These are phyloP conservation scores for Diatrype stigma DNA, from an alignment of 2,329 filamentous ascomycete species.

Conservation along the genomic window DNA sequence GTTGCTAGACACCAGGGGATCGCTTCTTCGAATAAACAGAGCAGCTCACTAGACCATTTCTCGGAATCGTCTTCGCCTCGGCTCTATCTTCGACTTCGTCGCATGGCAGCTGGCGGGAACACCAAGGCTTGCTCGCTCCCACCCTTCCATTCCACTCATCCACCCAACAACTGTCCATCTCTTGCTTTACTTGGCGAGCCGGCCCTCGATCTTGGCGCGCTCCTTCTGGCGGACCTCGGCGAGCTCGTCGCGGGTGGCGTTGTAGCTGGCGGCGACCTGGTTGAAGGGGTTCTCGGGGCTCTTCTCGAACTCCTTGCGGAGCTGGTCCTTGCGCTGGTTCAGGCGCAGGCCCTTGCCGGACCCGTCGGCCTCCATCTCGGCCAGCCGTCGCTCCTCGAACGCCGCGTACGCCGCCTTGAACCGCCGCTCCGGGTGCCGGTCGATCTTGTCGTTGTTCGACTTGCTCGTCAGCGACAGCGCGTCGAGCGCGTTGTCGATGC, in stretches of 20 bases:
- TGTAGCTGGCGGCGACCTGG: slow-evolving; percentile 71
- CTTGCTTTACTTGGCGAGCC: neutral
- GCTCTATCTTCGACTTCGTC: too few species aligned
- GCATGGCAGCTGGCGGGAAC: too few species aligned
- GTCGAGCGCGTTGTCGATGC: slow-evolving; percentile 92
- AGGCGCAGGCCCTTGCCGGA: slow-evolving; percentile 67
- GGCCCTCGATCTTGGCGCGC: slow-evolving; percentile 66
- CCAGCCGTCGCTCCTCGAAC: slow-evolving; percentile 75
- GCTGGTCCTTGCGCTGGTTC: slow-evolving; percentile 79
- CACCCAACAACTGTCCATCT: too few species aligned
- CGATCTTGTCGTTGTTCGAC: slow-evolving; percentile 66
- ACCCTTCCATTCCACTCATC: too few species aligned
- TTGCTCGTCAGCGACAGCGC: slow-evolving; percentile 65
- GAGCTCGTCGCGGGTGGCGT: slow-evolving; percentile 75
- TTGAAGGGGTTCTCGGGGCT: slow-evolving; percentile 95
- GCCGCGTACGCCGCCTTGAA: slow-evolving; percentile 81
- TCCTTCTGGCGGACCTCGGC: slow-evolving; percentile 61
- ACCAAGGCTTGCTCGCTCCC: too few species aligned
- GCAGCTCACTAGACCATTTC: too few species aligned
- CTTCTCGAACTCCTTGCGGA: slow-evolving; percentile 91
- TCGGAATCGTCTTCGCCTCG: too few species aligned
- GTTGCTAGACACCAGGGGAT: too few species aligned
- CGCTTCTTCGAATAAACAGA: too few species aligned
- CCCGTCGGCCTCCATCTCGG: slow-evolving; percentile 82
- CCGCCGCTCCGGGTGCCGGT: slow-evolving; percentile 82